Evolutionary conservation across 805 yeast genomes (phyloP).

Genomic region (Saccharomycopsis synnaedendra): DNA sequence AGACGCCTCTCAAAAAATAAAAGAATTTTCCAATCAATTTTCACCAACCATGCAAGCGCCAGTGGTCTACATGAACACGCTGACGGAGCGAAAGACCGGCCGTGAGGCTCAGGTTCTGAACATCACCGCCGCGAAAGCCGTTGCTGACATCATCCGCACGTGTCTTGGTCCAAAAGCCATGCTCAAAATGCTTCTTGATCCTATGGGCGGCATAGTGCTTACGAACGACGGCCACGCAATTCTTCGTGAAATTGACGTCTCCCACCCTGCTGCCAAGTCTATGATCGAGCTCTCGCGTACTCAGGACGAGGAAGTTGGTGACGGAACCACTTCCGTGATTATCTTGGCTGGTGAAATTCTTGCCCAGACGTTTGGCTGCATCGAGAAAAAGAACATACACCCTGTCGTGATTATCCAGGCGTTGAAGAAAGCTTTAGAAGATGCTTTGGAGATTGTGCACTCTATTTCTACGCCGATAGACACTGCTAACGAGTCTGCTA

Average conservation of each 20-base stretch:
- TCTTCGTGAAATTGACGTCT: constrained; percentile 89
- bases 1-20: too few relatives aligned
- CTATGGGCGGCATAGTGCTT: constrained; percentile 85
- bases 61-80: constrained; percentile 74
- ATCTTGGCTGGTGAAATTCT: constrained; percentile 94
- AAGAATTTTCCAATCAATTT: too few relatives aligned
- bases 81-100: constrained; percentile 89
- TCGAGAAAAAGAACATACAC: constrained; percentile 86
- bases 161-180: constrained; percentile 98
- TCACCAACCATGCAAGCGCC: constrained; percentile 59
- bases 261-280: constrained; percentile 98
- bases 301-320: constrained; percentile 90
- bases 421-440: constrained; percentile 78
- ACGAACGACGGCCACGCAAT: constrained; percentile 99
- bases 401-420: constrained; percentile 96
- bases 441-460: constrained; percentile 82
- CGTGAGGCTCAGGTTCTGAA: constrained; percentile 95
- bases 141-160: constrained; percentile 93
- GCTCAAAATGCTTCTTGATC: constrained; percentile 96
- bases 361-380: constrained; percentile 87
- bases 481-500: constrained; percentile 69
- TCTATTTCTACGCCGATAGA: constrained; percentile 79
- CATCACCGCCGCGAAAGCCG: constrained; percentile 99
- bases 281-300: constrained; percentile 96
- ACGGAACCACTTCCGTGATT: constrained; percentile 95